Conservation (phyloP, 1,284 basidiomycete species). For the Marasmius oreades region DNA sequence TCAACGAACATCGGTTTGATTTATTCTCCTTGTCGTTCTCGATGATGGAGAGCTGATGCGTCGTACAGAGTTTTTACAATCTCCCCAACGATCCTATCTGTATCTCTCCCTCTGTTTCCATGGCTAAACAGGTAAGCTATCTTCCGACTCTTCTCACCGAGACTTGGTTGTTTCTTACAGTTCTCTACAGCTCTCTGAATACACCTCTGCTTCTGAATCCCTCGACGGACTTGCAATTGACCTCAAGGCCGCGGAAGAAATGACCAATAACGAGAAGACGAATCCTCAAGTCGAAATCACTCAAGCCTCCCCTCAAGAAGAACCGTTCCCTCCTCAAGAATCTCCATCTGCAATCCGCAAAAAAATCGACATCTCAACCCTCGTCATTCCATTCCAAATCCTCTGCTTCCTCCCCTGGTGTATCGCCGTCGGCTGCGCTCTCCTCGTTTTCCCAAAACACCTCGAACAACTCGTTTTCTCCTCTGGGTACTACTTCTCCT, state of each 20-base stretch:
- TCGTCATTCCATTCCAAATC: constrained; percentile 12
- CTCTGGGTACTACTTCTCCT: constrained; percentile 30
- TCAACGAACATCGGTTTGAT: constrained; percentile 7
- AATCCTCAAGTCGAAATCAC: neutral
- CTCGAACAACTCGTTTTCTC: constrained; percentile 37
- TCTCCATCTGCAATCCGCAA: no score
- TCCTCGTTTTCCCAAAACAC: constrained; percentile 36
- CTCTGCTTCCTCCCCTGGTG: constrained; percentile 48
- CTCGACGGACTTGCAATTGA: neutral
- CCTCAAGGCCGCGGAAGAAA: neutral
- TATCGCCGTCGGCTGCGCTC: constrained; percentile 38
- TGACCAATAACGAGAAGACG: neutral
- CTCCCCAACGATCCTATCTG: constrained; percentile 27
- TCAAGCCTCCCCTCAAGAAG: no score
- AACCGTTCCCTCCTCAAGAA: no score
- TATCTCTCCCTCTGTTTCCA: constrained; percentile 6
- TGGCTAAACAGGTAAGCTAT: neutral
- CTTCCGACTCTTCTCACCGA: neutral
- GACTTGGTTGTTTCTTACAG: neutral
- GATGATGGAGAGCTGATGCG: no score
- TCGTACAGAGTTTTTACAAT: constrained; percentile 25
- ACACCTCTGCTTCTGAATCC: neutral
- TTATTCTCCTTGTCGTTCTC: neutral
- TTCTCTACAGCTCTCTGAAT: neutral
- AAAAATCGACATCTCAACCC: neutral